Evolutionary conservation across 139 green algal species (phyloP).

Genomic region (Desmodesmus armatus): DNA sequence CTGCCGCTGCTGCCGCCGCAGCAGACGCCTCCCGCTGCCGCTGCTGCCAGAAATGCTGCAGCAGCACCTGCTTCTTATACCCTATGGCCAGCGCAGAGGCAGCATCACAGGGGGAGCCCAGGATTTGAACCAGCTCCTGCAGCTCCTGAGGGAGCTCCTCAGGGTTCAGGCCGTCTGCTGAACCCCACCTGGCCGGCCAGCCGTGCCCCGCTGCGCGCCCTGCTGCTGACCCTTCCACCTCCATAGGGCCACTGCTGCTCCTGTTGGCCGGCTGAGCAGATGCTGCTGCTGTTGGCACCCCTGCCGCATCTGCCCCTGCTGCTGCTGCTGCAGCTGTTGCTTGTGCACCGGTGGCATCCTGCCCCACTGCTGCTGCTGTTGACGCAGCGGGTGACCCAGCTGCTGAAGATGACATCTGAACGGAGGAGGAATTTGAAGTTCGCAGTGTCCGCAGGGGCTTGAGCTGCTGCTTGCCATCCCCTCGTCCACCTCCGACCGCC

Average conservation of each 20-base stretch:
- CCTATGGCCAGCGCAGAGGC: slow-evolving; percentile 29
- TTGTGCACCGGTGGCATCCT: too few species aligned
- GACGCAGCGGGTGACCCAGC: too few species aligned
- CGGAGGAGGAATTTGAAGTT: too few species aligned
- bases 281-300: too few species aligned
- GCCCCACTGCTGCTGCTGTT: too few species aligned
- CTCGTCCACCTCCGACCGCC: too few species aligned
- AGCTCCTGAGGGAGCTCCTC: slow-evolving; percentile 37
- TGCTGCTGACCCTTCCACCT: slow-evolving; percentile 7
- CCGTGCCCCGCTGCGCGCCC: background rate
- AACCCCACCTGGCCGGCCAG: background rate
- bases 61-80: slow-evolving; percentile 40
- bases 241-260: background rate
- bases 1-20: background rate
- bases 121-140: slow-evolving; percentile 23
- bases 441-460: too few species aligned
- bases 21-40: background rate
- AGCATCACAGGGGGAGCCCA: slow-evolving; percentile 29
- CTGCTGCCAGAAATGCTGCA: slow-evolving; percentile 34
- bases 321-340: background rate
- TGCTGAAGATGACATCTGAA: too few species aligned
- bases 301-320: background rate
- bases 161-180: background rate
- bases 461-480: too few species aligned
- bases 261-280: background rate